Conservation (phyloP, 345 rosid species). For the Geranium rotundifolium region DNA sequence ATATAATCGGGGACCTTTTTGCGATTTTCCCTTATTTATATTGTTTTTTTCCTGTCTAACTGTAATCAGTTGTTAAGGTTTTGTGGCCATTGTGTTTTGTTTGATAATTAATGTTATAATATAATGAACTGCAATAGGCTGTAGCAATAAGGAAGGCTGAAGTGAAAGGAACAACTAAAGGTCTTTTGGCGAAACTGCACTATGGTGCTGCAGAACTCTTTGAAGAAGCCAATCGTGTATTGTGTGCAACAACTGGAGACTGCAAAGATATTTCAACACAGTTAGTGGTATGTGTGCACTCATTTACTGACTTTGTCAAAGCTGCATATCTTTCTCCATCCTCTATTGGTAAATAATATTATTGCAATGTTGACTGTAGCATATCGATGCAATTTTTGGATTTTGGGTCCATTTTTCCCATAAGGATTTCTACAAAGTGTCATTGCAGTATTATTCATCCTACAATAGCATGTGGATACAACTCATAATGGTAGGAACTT, state of each 20-base stretch:
- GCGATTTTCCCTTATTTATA: no score
- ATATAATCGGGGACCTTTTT: no score
- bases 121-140: conserved; percentile 26
- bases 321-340: not conserved
- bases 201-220: conserved; percentile 45
- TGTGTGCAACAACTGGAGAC: conserved; percentile 28
- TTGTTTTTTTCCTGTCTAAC: not conserved
- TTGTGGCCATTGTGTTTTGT: conserved; percentile 1
- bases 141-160: conserved; percentile 55
- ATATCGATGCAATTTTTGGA: no score
- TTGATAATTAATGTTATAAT: conserved; percentile 2
- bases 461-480: no score
- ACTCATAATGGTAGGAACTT: no score
- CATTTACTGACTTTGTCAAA: not conserved
- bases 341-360: no score
- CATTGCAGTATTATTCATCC: no score
- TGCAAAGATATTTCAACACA: conserved; percentile 40
- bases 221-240: conserved; percentile 32
- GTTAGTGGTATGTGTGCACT: conserved; percentile 33
- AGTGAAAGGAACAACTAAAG: conserved; percentile 35
- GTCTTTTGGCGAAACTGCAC: conserved; percentile 63
- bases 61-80: not conserved
- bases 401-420: no score
- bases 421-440: no score
- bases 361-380: no score